Conservation (phyloP, 768 basidiomycete genomes). For the Lactarius evosmus region DNA sequence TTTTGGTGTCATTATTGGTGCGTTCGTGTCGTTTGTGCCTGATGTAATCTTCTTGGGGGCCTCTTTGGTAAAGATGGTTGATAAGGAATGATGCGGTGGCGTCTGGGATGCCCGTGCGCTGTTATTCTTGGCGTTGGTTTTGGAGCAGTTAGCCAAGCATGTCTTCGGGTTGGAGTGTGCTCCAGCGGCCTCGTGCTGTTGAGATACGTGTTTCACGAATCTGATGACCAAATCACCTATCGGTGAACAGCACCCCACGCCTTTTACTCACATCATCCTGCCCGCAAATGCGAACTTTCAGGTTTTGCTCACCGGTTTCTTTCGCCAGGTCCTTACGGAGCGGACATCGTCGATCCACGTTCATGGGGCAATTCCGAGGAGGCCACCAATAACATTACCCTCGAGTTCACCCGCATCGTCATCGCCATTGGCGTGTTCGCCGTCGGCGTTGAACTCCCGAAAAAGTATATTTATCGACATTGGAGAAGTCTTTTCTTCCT, state of each 20-base stretch:
- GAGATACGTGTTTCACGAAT: background rate
- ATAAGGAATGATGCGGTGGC: background rate
- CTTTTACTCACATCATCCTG: background rate
- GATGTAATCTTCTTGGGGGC: background rate
- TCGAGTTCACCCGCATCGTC: conserved; percentile 89
- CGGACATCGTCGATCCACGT: conserved; percentile 77
- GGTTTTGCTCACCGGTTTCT: background rate
- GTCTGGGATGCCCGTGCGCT: background rate
- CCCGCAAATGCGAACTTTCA: background rate
- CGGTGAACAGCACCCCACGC: background rate
- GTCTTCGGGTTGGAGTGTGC: background rate
- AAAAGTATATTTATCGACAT: conserved; percentile 90
- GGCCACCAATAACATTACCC: conserved; percentile 68
- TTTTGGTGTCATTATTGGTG: conserved; percentile 87
- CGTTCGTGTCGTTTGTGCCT: conserved; percentile 30
- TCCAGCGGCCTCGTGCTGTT: background rate
- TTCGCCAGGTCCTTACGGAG: conserved; percentile 75
- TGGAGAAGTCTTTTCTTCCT: conserved; percentile 89
- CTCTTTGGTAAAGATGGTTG: background rate
- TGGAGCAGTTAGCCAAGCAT: background rate
- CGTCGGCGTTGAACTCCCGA: conserved; percentile 95
- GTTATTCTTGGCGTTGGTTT: background rate
- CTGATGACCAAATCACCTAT: background rate
- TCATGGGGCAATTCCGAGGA: conserved; percentile 60
- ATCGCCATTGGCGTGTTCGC: conserved; percentile 97